phyloP scores from a whole-genome alignment of 2,329 filamentous ascomycete genomes.

The Aspergillus luchuensis region DNA sequence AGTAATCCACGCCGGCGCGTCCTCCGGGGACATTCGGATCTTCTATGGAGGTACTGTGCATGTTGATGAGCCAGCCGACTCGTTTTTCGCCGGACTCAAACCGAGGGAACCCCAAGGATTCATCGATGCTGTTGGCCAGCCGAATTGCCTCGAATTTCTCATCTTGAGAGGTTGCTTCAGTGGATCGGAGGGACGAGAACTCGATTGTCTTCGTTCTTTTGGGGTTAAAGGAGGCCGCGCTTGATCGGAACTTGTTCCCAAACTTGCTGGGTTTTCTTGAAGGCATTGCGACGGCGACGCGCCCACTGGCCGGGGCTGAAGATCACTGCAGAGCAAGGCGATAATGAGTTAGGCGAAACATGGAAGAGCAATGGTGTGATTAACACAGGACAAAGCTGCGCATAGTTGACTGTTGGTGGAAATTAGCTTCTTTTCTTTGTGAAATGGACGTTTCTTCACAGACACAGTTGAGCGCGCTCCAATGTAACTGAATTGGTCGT shows the following conservation, averaged over 20 bases:
- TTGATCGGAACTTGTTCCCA: constrained; percentile 58
- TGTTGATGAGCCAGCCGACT: constrained; percentile 92
- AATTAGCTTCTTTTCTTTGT: neutral
- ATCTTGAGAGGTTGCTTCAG: constrained; percentile 86
- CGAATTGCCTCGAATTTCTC: constrained; percentile 86
- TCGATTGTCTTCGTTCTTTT: constrained; percentile 75
- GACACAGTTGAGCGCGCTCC: constrained; percentile 11
- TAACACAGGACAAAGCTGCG: constrained; percentile 11
- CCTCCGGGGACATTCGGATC: constrained; percentile 83
- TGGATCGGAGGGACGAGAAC: constrained; percentile 69
- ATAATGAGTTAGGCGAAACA: constrained; percentile 23
- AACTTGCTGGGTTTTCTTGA: constrained; percentile 62
- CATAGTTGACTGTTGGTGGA: constrained; percentile 15
- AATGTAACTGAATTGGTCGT: constrained; percentile 13
- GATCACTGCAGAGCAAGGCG: constrained; percentile 23
- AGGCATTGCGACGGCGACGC: constrained; percentile 45
- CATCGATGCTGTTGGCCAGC: constrained; percentile 86
- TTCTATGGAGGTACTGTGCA: constrained; percentile 83
- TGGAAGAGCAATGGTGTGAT: constrained; percentile 21
- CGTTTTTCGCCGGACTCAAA: constrained; percentile 86
- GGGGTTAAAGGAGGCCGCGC: constrained; percentile 47
- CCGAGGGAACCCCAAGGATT: constrained; percentile 88
- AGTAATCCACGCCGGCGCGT: constrained; percentile 89
- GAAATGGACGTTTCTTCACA: neutral
- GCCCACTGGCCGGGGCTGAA: constrained; percentile 29